Evolutionary conservation across 2,329 filamentous ascomycete genomes (phyloP).

Genomic region (Xylariaceae sp.): DNA sequence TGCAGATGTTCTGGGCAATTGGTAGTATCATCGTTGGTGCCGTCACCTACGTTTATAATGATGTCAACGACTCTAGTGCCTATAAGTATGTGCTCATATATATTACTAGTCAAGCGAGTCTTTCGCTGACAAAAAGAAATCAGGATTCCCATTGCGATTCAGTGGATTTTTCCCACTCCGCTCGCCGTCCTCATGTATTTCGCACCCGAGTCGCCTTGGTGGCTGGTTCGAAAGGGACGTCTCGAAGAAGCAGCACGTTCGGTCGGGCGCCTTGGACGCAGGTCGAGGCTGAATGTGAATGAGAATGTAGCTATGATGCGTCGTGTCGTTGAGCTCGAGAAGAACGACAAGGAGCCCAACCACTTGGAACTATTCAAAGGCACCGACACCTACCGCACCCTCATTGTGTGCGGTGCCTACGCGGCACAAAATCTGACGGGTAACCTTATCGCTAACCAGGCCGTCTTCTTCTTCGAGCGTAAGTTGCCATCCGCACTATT

Average conservation of each 20-base stretch:
- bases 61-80: conserved; percentile 11
- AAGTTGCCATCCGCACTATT: conserved; percentile 34
- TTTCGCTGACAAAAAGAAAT: conserved; percentile 23
- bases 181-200: conserved; percentile 56
- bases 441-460: conserved; percentile 68
- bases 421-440: conserved; percentile 66
- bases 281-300: conserved; percentile 41
- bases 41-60: conserved; percentile 60
- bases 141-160: conserved; percentile 60
- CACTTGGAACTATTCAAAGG: conserved; percentile 58
- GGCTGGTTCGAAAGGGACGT: conserved; percentile 59
- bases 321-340: conserved; percentile 61
- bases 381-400: conserved; percentile 58
- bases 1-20: conserved; percentile 72
- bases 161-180: conserved; percentile 65
- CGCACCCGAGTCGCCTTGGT: conserved; percentile 61
- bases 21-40: conserved; percentile 64
- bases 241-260: conserved; percentile 52
- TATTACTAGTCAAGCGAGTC: conserved; percentile 40
- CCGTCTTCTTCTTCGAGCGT: conserved; percentile 65
- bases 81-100: conserved; percentile 38
- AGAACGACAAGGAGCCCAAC: conserved; percentile 44
- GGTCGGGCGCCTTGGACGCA: conserved; percentile 56
- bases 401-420: conserved; percentile 63
- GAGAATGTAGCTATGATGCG: conserved; percentile 65